Percentiles rank a stretch among this genome's conserved stretches.
phyloP scores from a whole-genome alignment of 768 basidiomycete genomes.

The Termitomyces sp. region DNA sequence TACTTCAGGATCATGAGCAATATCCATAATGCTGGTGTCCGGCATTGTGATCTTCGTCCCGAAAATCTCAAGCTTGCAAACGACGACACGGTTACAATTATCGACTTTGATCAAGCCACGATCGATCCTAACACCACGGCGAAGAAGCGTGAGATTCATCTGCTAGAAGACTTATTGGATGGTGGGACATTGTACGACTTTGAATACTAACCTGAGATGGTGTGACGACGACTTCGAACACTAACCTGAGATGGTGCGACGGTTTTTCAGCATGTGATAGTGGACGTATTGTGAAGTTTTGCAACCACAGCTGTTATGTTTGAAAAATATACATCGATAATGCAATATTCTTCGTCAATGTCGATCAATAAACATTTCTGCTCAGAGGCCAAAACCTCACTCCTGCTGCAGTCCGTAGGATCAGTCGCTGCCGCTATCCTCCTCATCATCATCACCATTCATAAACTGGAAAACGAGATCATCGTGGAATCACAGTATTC shows the following conservation, averaged over 20 bases:
- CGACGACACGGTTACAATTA: constrained; percentile 2
- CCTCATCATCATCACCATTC: not conserved
- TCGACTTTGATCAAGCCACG: constrained; percentile 12
- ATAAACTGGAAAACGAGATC: not conserved
- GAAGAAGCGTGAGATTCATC: not conserved
- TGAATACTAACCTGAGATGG: not conserved
- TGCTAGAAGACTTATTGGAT: not conserved
- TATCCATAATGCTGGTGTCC: constrained; percentile 12
- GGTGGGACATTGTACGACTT: not conserved
- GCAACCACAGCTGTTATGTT: not conserved
- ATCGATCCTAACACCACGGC: not conserved
- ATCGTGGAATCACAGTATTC: not conserved
- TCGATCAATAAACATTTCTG: not conserved
- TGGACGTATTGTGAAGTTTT: too few relatives aligned
- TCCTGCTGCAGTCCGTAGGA: not conserved
- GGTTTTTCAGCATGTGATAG: too few relatives aligned
- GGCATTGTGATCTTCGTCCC: constrained; percentile 10
- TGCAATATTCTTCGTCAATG: too few relatives aligned
- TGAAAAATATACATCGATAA: not conserved
- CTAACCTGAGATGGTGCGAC: too few relatives aligned
- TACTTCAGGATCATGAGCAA: constrained; percentile 1
- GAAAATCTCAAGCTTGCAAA: constrained; percentile 9
- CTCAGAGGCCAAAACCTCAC: not conserved
- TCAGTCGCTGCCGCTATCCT: not conserved
- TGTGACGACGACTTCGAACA: too few relatives aligned